phyloP scores from a whole-genome alignment of 495 filamentous ascomycete genomes.

The Penicillium coffeae region DNA sequence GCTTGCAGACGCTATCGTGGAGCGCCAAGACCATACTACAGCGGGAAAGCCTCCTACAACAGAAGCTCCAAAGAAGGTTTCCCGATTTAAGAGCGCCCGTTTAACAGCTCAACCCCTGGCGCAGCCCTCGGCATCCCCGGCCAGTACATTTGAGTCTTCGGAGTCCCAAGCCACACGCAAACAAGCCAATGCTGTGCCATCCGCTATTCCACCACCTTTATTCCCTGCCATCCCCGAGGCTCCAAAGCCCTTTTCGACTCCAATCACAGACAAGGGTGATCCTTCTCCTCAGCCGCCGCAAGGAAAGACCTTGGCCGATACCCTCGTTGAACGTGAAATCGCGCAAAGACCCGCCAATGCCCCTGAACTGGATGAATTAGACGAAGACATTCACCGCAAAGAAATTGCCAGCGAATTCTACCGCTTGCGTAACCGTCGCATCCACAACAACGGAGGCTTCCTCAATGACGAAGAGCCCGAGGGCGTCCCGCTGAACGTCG shows the following conservation, averaged over 20 bases:
- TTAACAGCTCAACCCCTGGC: constrained; percentile 6
- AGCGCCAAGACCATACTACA: constrained; percentile 27
- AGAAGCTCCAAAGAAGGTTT: constrained; percentile 37
- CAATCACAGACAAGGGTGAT: constrained; percentile 35
- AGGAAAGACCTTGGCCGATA: constrained; percentile 53
- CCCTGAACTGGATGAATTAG: constrained; percentile 66
- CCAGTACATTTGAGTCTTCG: constrained; percentile 5
- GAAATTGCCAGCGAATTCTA: constrained; percentile 80
- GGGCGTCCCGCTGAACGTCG: constrained; percentile 54
- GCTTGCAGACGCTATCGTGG: constrained; percentile 47
- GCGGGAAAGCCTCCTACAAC: constrained; percentile 10
- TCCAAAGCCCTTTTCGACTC: constrained; percentile 45
- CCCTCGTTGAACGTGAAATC: constrained; percentile 59
- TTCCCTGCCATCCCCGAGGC: constrained; percentile 42
- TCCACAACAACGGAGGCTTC: constrained; percentile 76
- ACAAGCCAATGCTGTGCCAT: constrained; percentile 17
- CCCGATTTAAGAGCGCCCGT: constrained; percentile 41
- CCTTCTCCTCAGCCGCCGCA: constrained; percentile 44
- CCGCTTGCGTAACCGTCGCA: constrained; percentile 70
- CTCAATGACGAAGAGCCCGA: constrained; percentile 53
- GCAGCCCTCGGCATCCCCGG: background rate
- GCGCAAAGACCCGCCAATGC: constrained; percentile 20
- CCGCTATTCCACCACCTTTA: constrained; percentile 26
- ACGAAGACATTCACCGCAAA: constrained; percentile 66
- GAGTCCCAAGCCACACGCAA: constrained; percentile 15